Evolutionary conservation across 2,329 filamentous ascomycete genomes (phyloP).

Genomic region (Botrytis hyacinthi): DNA sequence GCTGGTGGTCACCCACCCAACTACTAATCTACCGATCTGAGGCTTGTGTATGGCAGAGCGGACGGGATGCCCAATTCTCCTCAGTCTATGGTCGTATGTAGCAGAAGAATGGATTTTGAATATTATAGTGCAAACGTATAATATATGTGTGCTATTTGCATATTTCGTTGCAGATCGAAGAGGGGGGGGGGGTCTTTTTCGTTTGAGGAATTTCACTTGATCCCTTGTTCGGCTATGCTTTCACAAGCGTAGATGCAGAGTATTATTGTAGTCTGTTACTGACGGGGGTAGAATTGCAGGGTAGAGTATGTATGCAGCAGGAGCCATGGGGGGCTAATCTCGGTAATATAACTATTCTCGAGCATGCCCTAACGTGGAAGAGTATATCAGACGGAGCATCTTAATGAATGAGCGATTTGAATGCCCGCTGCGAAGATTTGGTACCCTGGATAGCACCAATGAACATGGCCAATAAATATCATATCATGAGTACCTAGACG

Average conservation of each 20-base stretch:
- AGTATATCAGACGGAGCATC: neutral
- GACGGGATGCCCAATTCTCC: neutral
- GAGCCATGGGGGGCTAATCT: neutral
- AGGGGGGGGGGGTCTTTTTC: neutral
- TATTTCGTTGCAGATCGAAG: neutral
- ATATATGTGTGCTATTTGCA: neutral
- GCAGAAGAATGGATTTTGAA: accelerated
- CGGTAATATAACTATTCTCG: neutral
- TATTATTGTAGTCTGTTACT: accelerated
- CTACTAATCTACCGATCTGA: neutral
- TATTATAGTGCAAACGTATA: accelerated
- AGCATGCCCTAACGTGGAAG: neutral
- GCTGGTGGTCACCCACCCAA: neutral
- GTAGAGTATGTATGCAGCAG: neutral
- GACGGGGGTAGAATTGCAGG: neutral
- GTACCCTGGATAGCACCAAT: neutral
- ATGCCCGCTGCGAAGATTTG: neutral
- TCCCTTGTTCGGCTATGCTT: neutral
- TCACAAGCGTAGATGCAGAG: neutral
- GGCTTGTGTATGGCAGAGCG: neutral
- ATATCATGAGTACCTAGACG: neutral
- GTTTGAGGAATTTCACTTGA: neutral
- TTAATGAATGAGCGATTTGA: neutral
- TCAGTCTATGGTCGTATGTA: neutral
- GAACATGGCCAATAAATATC: neutral